Percentiles rank a stretch among this genome's conserved stretches.
Evolutionary conservation across 345 rosid genomes (phyloP).

Genomic region (Bruguiera parviflora): DNA sequence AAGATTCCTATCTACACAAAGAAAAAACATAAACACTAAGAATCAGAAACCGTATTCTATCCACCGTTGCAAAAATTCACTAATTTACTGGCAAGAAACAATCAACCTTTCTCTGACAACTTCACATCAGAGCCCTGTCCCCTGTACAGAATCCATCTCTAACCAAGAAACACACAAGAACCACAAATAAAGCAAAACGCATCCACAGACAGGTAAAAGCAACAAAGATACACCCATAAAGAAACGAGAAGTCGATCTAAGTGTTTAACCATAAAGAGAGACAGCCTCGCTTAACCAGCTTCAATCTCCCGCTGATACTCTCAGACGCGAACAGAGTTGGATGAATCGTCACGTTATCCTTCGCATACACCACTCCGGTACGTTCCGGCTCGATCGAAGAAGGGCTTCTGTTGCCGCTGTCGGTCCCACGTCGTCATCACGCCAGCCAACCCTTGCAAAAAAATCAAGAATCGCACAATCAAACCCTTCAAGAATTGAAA

Average conservation of each 20-base stretch:
- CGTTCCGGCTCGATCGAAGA: constrained; percentile 53
- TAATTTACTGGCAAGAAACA: too few relatives aligned
- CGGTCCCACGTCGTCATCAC: constrained; percentile 47
- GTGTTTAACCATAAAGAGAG: constrained; percentile 56
- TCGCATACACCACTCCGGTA: constrained; percentile 63
- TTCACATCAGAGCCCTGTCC: constrained; percentile 61
- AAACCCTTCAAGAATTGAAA: not conserved
- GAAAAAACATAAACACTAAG: not conserved
- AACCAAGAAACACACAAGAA: constrained; percentile 10
- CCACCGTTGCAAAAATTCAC: too few relatives aligned
- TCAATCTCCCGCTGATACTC: constrained; percentile 87
- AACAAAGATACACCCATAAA: not conserved
- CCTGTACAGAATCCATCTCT: constrained; percentile 94
- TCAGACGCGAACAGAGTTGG: constrained; percentile 87
- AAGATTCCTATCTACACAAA: constrained; percentile 64
- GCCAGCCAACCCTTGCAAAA: constrained; percentile 62
- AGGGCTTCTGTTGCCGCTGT: constrained; percentile 55
- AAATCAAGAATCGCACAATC: not conserved
- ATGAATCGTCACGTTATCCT: constrained; percentile 86
- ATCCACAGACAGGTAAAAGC: not conserved
- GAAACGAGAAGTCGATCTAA: not conserved
- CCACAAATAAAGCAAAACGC: not conserved
- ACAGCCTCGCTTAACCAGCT: constrained; percentile 69
- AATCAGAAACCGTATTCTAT: not conserved
- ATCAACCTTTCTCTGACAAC: constrained; percentile 76